These are phyloP conservation scores for Uronychia setigera DNA, from an alignment of 73 alveolate species.

Conservation along the genomic window DNA sequence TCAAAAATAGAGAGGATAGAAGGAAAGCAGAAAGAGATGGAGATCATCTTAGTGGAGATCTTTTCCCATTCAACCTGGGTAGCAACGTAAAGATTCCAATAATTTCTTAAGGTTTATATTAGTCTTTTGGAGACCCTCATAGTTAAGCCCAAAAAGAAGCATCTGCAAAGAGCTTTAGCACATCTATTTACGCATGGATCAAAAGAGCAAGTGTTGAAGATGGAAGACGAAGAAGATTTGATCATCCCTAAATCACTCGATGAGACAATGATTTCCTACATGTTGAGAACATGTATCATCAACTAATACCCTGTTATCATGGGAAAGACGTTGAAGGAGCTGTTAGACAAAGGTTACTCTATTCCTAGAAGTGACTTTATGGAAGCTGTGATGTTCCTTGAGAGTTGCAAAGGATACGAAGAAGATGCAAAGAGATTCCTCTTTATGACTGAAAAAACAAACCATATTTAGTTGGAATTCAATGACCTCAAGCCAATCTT, in stretches of 20 bases:
- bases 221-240: not conserved
- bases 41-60: slow-evolving; percentile 14
- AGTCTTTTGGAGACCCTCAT: slow-evolving; percentile 27
- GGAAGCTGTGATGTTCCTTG: slow-evolving; percentile 25
- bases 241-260: not conserved
- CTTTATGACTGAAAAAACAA: slow-evolving; percentile 20
- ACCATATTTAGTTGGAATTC: slow-evolving; percentile 11
- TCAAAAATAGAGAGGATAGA: slow-evolving; percentile 22
- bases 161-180: slow-evolving; percentile 16
- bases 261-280: slow-evolving; percentile 4
- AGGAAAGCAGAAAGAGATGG: slow-evolving; percentile 6
- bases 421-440: slow-evolving; percentile 50
- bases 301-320: slow-evolving; percentile 19
- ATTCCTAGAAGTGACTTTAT: slow-evolving; percentile 2
- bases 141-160: slow-evolving; percentile 44
- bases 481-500: slow-evolving; percentile 7
- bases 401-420: slow-evolving; percentile 50
- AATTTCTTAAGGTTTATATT: slow-evolving; percentile 7
- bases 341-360: slow-evolving; percentile 9
- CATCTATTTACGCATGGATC: slow-evolving; percentile 7
- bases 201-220: not conserved
- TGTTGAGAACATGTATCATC: slow-evolving; percentile 20
- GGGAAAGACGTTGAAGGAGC: slow-evolving; percentile 25
- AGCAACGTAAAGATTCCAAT: slow-evolving; percentile 15
- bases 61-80: slow-evolving; percentile 4